Percentiles rank a stretch among this genome's conserved stretches.
phyloP scores from a whole-genome alignment of 805 yeast species.

The Metschnikowia koreensis region DNA sequence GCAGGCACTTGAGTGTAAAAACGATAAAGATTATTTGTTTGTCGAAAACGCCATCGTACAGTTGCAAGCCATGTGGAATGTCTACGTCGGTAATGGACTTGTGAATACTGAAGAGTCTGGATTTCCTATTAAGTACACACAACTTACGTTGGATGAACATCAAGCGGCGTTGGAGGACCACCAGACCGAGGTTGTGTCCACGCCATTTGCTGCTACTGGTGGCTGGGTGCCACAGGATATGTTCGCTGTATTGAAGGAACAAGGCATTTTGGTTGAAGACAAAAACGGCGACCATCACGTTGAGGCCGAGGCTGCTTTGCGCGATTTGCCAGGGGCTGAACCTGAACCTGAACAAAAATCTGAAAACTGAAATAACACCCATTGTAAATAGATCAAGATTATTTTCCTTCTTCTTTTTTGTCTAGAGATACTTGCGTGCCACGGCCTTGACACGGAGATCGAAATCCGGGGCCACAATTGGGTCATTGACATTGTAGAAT shows the following conservation, averaged over 20 bases:
- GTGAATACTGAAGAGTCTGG: constrained; percentile 40
- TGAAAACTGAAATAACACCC: background rate
- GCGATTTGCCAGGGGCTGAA: constrained; percentile 13
- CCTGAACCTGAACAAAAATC: background rate
- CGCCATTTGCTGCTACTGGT: constrained; percentile 85
- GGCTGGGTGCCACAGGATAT: constrained; percentile 97
- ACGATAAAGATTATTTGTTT: constrained; percentile 57
- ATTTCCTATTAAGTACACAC: constrained; percentile 63
- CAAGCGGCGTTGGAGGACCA: constrained; percentile 59
- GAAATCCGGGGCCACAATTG: constrained; percentile 70
- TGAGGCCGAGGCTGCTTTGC: constrained; percentile 29
- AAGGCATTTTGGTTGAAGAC: constrained; percentile 61
- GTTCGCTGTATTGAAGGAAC: constrained; percentile 67
- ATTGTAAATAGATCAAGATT: background rate
- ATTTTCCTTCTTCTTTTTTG: background rate
- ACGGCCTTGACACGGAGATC: constrained; percentile 68
- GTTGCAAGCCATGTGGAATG: constrained; percentile 66
- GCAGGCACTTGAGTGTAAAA: constrained; percentile 57
- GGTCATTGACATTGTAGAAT: constrained; percentile 73
- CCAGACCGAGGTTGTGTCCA: constrained; percentile 62
- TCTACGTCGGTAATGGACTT: constrained; percentile 56
- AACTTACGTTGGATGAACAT: constrained; percentile 57
- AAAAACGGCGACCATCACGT: constrained; percentile 45
- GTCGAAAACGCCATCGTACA: constrained; percentile 68
- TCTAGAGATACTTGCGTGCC: constrained; percentile 71